Evolutionary conservation across 2,329 filamentous ascomycete species (phyloP).

Genomic region (Lachnellula arida): DNA sequence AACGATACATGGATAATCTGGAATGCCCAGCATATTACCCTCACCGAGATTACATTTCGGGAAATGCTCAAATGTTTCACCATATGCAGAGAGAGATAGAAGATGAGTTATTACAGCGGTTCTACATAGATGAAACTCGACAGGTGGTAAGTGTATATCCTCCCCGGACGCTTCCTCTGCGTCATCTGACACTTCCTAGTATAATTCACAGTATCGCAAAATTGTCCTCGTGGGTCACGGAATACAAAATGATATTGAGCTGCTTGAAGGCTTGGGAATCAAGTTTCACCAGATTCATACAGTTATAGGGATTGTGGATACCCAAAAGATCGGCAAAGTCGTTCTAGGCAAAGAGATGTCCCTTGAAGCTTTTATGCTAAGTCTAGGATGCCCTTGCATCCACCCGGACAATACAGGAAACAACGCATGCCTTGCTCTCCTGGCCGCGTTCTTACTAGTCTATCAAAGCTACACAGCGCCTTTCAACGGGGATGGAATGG

Average conservation of each 20-base stretch:
- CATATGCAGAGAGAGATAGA: too few species aligned
- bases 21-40: too few species aligned
- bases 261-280: neutral
- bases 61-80: too few species aligned
- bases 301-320: neutral
- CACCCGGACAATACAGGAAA: too few species aligned
- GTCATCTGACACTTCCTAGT: neutral
- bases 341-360: too few species aligned
- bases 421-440: too few species aligned
- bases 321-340: neutral
- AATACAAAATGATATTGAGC: neutral
- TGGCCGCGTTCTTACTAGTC: too few species aligned
- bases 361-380: too few species aligned
- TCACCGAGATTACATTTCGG: too few species aligned
- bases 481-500: too few species aligned
- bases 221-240: neutral
- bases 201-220: neutral
- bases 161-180: neutral
- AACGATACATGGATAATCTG: neutral
- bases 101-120: neutral
- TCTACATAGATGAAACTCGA: neutral
- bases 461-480: too few species aligned
- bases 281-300: neutral
- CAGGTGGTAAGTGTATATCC: neutral
- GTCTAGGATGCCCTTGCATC: too few species aligned